Base-by-base conservation (phyloP, 139 green algal genomes). In the Chlamydomonas sp. region DNA sequence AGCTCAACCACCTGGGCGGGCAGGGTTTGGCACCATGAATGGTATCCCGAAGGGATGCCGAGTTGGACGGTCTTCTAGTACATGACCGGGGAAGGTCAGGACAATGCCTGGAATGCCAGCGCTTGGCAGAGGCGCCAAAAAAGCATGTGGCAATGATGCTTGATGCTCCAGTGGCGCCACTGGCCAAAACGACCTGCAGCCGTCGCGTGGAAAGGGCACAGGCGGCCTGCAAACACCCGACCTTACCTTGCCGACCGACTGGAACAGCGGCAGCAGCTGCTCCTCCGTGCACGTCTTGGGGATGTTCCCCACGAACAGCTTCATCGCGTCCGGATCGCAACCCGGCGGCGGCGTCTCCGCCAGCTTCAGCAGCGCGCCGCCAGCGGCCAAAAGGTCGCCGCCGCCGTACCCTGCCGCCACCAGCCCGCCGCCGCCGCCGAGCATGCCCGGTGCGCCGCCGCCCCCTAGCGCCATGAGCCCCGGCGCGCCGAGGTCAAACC, bases 261-360 rank as follows among this genome's bases (percentile, higher is more conserved):
- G 89, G 79, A 96, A 96, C 17, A 96, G 82, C 59, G 92, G 92
- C 77, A 89, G 80, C 80, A 95, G 90, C 80, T 93, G 90, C 68
- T 95, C 91, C 67, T 95, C 93, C 1, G 90, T 93, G 77, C 89
- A 96, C 5, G 20, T 77, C 89, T 93, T 94, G 59, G 93, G 93
- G 58, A 96, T 91, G 77, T 95, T 96, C 63, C 93, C 93, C n/a
- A 95, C 91, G 85, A 96, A 96, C 10, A 96, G 91, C 83, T 90
- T 92, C 73, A 92, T 91, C 4, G 89, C 86, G 68, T 92, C 89
- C 2, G 86, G 67, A 2, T 88, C 5, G 86, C 89, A 92, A n/a
- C 91, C 89, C 4, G 83, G 78, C 49, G 90, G 88, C n/a, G 89
- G 91, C 69, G 77, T 69, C 85, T 94, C 91, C 20, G 82, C 62